Base-by-base conservation (phyloP, 1,284 basidiomycete species). In the Anthracocystis setariae region DNA sequence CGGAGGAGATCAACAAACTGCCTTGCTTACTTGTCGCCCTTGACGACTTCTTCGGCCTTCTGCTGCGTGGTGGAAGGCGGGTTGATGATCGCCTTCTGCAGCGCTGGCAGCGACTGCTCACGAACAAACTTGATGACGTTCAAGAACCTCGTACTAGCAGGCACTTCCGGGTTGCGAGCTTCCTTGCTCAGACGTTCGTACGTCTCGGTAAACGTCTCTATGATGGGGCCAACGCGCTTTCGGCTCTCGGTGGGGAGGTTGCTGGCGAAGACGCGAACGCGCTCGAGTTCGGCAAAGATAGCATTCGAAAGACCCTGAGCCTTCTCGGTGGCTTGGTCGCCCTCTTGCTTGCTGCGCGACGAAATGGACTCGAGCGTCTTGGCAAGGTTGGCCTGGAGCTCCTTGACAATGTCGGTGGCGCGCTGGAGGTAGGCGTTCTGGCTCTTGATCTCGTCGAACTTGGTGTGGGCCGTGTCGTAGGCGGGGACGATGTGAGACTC, bases 221-320 rank as follows among this genome's bases (percentile, higher is more conserved):
- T 63, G 20, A 80, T 61, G 5, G 81, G 81, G 7, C 76, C 59
- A 29, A 82, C 55, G 44, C 80, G 78, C 71, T 81, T 79, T 27
- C 73, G 73, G 49, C 65, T 68, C 57, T 80, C 80, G 24, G 77
- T 67, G 17, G 81, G 79, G 35, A 82, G 62, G 50, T 55, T 67
- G 7, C 40, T 53, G 24, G 77, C 78, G 56, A 78, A 82, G 62
- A 57, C 57, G 43, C 80, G 79, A 21, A 82, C 76, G 8, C 66
- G 64, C 27, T 82, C 81, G 44, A 82, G 75, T 59, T 79, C 77
- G 55, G 72, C 77, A 49, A 79, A 74, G 59, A 79, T 74, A 47
- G 76, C 76, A 32, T 78, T 76, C 25, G 73, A 74, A 27, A 76
- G 18, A 35, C 66, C 54, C 68, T 80, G 70, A 0, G 80, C 80